Conservation (phyloP, 2,329 filamentous ascomycete genomes). For the Fusarium chaquense region DNA sequence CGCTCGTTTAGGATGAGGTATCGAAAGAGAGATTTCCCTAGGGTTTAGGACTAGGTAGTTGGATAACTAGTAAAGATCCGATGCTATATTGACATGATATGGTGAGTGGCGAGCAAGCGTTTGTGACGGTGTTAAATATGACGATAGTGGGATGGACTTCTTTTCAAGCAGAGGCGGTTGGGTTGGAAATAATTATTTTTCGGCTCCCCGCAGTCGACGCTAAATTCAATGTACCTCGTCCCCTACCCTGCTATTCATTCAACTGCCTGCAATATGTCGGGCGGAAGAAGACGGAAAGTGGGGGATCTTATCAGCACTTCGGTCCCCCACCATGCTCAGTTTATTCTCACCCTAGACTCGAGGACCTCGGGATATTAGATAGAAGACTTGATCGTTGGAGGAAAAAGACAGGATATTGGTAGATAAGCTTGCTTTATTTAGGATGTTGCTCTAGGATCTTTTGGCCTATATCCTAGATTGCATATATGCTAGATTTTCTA, state of each 20-base stretch:
- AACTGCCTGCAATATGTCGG: background rate
- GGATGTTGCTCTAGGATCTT: too few relatives aligned
- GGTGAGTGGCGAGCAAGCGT: conserved; percentile 10
- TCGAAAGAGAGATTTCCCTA: background rate
- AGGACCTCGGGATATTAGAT: background rate
- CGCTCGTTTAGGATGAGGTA: background rate
- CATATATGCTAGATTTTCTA: too few relatives aligned
- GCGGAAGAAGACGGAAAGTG: conserved; percentile 29
- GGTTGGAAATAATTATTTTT: conserved; percentile 48
- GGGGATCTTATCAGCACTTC: conserved; percentile 39
- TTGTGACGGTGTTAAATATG: conserved; percentile 12
- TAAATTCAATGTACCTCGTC: conserved; percentile 37
- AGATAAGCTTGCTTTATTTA: background rate
- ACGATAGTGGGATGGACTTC: conserved; percentile 22
- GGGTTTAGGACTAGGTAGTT: background rate
- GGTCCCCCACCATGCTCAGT: conserved; percentile 23
- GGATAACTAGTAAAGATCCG: conserved; percentile 10
- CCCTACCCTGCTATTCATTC: conserved; percentile 39
- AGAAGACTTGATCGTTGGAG: background rate
- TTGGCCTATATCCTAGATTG: too few relatives aligned
- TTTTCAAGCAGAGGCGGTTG: conserved; percentile 23
- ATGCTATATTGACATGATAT: conserved; percentile 47
- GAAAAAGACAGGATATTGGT: background rate
- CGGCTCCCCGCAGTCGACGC: conserved; percentile 39
- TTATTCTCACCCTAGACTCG: conserved; percentile 26